Conservation (phyloP, 2,329 filamentous ascomycete genomes). For the Anthostomella pinea region DNA sequence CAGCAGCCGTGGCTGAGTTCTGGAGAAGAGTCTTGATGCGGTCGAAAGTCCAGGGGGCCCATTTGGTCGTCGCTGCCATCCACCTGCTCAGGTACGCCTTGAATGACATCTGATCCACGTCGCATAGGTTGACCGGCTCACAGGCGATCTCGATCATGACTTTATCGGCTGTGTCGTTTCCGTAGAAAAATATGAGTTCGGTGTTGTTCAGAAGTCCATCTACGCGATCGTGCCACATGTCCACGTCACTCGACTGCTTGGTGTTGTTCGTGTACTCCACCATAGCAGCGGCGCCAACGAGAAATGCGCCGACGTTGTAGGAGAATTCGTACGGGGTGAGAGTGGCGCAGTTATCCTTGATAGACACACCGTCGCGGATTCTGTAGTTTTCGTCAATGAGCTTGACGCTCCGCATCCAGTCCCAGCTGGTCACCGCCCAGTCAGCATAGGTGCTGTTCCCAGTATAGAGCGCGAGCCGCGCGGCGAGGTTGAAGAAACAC, state of each 20-base stretch:
- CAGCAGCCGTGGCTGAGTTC: conserved; percentile 56
- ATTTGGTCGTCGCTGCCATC: conserved; percentile 61
- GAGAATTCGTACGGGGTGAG: conserved; percentile 64
- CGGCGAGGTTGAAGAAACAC: conserved; percentile 60
- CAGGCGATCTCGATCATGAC: conserved; percentile 66
- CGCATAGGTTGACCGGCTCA: conserved; percentile 59
- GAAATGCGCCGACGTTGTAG: conserved; percentile 65
- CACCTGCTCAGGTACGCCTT: conserved; percentile 62
- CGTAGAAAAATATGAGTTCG: conserved; percentile 53
- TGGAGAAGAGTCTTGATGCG: conserved; percentile 52
- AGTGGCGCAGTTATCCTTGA: conserved; percentile 53
- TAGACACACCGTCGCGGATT: conserved; percentile 62
- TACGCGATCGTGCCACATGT: conserved; percentile 56
- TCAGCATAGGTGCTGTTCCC: conserved; percentile 72
- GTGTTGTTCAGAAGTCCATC: conserved; percentile 54
- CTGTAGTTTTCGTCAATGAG: conserved; percentile 59
- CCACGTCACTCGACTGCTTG: conserved; percentile 29
- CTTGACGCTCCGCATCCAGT: conserved; percentile 59
- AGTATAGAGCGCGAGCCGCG: conserved; percentile 73
- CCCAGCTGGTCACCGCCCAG: conserved; percentile 72
- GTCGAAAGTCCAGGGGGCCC: conserved; percentile 57
- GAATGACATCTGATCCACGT: conserved; percentile 61
- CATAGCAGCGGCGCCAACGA: conserved; percentile 66
- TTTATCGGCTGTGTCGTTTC: conserved; percentile 40
- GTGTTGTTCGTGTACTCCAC: conserved; percentile 56